Conservation (phyloP, 768 basidiomycete genomes). For the Lactarius quietus region DNA sequence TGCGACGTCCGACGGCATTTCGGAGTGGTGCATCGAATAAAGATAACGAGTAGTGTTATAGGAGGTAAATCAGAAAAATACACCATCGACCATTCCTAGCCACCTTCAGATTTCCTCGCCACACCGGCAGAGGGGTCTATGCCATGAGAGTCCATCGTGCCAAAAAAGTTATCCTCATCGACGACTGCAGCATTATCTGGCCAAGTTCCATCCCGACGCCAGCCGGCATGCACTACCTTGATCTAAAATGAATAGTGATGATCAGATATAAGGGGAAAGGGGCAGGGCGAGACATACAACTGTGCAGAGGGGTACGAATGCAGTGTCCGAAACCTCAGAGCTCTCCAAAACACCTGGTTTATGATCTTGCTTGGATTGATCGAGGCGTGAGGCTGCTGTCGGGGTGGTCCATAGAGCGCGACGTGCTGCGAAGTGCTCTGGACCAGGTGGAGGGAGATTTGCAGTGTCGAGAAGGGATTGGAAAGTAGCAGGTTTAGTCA, state of each 20-base stretch:
- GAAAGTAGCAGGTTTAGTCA: conserved; percentile 33
- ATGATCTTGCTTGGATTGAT: conserved; percentile 40
- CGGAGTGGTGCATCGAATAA: neutral
- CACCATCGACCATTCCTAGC: neutral
- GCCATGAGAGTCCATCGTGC: conserved; percentile 1
- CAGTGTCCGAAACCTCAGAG: conserved; percentile 53
- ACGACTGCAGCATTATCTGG: conserved; percentile 45
- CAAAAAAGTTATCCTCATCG: conserved; percentile 26
- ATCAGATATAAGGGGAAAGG: conserved; percentile 16
- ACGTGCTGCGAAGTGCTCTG: conserved; percentile 58
- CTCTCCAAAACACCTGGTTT: conserved; percentile 45
- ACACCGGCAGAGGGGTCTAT: neutral
- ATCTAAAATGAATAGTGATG: conserved; percentile 44
- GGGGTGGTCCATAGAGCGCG: conserved; percentile 54
- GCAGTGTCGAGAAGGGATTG: conserved; percentile 39
- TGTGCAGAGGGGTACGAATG: conserved; percentile 59
- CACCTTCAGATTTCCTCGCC: neutral
- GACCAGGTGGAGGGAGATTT: conserved; percentile 58
- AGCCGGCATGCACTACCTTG: conserved; percentile 67
- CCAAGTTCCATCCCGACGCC: conserved; percentile 78
- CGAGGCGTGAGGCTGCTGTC: conserved; percentile 27
- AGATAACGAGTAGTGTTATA: neutral
- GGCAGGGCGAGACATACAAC: conserved; percentile 47
- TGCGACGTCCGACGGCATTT: neutral
- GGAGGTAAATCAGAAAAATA: too few relatives aligned